Evolutionary conservation across 352 stramenopile genomes (phyloP).

Genomic region (Phytophthora crassamura): DNA sequence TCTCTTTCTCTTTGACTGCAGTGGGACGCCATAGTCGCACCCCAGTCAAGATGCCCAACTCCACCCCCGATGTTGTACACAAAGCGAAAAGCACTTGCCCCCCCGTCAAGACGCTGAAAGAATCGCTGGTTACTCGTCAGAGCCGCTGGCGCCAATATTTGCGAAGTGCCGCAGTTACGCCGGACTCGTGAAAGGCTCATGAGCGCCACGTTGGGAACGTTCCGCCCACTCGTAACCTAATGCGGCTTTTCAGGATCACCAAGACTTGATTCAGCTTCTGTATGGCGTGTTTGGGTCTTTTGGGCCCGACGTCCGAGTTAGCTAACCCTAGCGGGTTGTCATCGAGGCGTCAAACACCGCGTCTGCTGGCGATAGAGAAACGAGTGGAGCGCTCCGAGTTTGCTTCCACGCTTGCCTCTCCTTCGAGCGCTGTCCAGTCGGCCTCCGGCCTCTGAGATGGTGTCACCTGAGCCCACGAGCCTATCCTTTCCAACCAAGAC

Average conservation of each 20-base stretch:
- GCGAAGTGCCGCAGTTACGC: conserved; percentile 17
- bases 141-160: conserved; percentile 18
- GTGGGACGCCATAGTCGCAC: too few species aligned
- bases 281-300: too few species aligned
- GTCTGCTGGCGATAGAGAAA: conserved; percentile 16
- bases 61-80: neutral
- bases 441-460: conserved; percentile 24
- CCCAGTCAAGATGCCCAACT: too few species aligned
- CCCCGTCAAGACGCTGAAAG: conserved; percentile 15
- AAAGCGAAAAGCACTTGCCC: neutral
- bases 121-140: conserved; percentile 5
- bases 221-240: conserved; percentile 28
- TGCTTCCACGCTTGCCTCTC: conserved; percentile 3
- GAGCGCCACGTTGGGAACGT: conserved; percentile 19
- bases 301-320: conserved; percentile 12
- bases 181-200: conserved; percentile 28
- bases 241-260: conserved; percentile 32
- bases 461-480: conserved; percentile 22
- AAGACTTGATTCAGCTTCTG: neutral
- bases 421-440: conserved; percentile 32
- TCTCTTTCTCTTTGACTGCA: too few species aligned
- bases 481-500: neutral
- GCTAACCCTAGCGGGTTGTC: conserved; percentile 15
- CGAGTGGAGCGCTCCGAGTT: conserved; percentile 3
- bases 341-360: conserved; percentile 9